A percentile compares a stretch with the other conserved stretches of the same genome.
Conservation (phyloP, 345 rosid genomes). For the Ailanthus altissimus region DNA sequence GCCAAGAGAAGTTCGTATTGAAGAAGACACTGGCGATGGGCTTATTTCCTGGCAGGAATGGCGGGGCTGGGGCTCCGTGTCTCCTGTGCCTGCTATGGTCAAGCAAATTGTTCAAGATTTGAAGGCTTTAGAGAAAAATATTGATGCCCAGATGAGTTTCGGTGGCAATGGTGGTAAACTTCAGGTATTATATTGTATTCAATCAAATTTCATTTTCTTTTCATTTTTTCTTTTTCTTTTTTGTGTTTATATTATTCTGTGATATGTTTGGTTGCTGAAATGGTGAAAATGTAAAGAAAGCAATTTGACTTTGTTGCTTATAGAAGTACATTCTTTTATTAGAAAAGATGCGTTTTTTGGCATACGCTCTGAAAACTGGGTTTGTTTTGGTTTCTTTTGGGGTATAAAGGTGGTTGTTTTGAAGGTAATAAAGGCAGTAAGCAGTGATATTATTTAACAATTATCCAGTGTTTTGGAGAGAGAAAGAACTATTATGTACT, state of each 20-base stretch:
- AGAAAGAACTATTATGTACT: not conserved
- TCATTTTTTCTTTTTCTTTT: not conserved
- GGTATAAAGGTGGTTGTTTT: constrained; percentile 5
- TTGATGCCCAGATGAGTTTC: constrained; percentile 62
- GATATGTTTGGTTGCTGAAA: constrained; percentile 6
- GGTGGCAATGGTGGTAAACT: constrained; percentile 89
- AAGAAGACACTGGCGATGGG: constrained; percentile 33
- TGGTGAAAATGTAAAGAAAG: not conserved
- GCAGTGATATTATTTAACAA: not conserved
- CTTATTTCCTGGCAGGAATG: constrained; percentile 60
- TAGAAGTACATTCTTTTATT: not conserved
- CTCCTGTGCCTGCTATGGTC: constrained; percentile 70
- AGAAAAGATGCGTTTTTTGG: not conserved
- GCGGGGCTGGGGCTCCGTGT: constrained; percentile 76
- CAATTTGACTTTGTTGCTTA: not conserved
- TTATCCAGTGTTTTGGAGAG: not conserved
- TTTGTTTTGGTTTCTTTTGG: not conserved
- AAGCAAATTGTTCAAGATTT: constrained; percentile 63
- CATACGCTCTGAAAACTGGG: not conserved
- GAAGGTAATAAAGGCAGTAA: not conserved
- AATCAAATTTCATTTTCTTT: not conserved
- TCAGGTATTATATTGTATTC: constrained; percentile 42
- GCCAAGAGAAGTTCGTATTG: constrained; percentile 25
- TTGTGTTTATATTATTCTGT: not conserved
- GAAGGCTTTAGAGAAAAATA: constrained; percentile 61